Evolutionary conservation across 345 rosid genomes (phyloP).

Genomic region (Camelina laxa): DNA sequence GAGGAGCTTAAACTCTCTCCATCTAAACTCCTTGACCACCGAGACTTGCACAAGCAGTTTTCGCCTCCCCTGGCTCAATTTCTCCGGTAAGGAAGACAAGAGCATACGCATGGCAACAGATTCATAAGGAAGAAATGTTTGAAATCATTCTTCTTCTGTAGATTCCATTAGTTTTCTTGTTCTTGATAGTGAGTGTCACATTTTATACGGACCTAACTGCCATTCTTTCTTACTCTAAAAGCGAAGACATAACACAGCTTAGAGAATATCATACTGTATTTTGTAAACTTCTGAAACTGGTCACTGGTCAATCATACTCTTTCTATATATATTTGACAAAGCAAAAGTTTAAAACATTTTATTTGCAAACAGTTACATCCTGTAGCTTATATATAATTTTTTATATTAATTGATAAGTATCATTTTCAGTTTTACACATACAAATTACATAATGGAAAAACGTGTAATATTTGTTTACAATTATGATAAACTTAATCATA

Average conservation of each 20-base stretch:
- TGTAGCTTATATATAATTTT: no score
- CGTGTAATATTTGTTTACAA: no score
- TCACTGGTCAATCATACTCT: background rate
- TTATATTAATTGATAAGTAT: no score
- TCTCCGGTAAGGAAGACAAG: conserved; percentile 20
- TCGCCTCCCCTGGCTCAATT: background rate
- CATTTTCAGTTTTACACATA: no score
- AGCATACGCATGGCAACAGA: conserved; percentile 20
- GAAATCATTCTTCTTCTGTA: conserved; percentile 38
- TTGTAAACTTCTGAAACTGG: background rate
- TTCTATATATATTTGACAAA: background rate
- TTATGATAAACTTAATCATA: no score
- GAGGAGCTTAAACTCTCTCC: conserved; percentile 29
- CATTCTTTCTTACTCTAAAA: conserved; percentile 13
- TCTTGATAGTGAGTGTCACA: conserved; percentile 33
- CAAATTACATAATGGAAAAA: no score
- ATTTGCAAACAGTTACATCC: no score
- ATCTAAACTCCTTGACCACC: conserved; percentile 20
- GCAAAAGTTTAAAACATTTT: background rate
- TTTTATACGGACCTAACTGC: conserved; percentile 34
- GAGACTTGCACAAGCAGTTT: conserved; percentile 12
- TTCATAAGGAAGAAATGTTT: conserved; percentile 30
- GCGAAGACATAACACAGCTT: conserved; percentile 10
- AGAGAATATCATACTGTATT: background rate
- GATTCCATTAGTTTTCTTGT: conserved; percentile 32